Percentiles rank a stretch among this genome's conserved stretches.
These are phyloP conservation scores for Tremellales sp. DNA, from an alignment of 1,284 basidiomycete genomes.

Conservation along the genomic window DNA sequence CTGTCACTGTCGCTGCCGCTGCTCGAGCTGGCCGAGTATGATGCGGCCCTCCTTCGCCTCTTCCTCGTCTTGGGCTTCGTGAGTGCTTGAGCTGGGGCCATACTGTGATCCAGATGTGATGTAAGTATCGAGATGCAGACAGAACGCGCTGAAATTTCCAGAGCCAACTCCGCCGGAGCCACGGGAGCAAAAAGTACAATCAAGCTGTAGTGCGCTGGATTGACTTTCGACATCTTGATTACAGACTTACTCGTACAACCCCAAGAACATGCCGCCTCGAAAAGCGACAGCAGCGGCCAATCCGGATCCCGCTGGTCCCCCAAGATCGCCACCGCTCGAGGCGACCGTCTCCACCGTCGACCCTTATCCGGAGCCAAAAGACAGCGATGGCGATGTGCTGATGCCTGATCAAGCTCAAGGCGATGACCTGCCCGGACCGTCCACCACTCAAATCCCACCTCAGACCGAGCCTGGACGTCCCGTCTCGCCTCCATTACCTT, in stretches of 20 bases:
- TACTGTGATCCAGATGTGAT: neutral
- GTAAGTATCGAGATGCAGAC: too few species aligned
- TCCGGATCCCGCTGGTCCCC: conserved; percentile 6
- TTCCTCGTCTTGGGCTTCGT: conserved; percentile 16
- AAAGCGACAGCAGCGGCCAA: neutral
- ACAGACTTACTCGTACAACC: too few species aligned
- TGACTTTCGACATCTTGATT: too few species aligned
- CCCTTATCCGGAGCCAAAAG: conserved; percentile 17
- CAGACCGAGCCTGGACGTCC: conserved; percentile 6
- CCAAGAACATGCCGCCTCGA: neutral
- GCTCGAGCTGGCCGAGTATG: conserved; percentile 28
- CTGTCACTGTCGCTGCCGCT: conserved; percentile 19
- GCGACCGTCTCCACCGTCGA: conserved; percentile 18
- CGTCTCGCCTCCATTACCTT: conserved; percentile 30
- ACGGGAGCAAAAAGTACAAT: too few species aligned
- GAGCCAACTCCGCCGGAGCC: too few species aligned
- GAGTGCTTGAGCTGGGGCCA: neutral
- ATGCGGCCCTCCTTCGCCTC: conserved; percentile 34
- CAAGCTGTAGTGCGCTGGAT: too few species aligned
- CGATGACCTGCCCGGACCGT: conserved; percentile 31
- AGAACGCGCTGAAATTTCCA: too few species aligned
- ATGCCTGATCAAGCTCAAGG: conserved; percentile 5
- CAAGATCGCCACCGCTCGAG: conserved; percentile 8
- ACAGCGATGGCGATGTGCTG: conserved; percentile 10
- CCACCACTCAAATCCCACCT: conserved; percentile 29